A percentile compares a stretch with the other conserved stretches of the same genome.
Evolutionary conservation across 164 flowering plant species (phyloP).

Genomic region (Vitis labrusca): DNA sequence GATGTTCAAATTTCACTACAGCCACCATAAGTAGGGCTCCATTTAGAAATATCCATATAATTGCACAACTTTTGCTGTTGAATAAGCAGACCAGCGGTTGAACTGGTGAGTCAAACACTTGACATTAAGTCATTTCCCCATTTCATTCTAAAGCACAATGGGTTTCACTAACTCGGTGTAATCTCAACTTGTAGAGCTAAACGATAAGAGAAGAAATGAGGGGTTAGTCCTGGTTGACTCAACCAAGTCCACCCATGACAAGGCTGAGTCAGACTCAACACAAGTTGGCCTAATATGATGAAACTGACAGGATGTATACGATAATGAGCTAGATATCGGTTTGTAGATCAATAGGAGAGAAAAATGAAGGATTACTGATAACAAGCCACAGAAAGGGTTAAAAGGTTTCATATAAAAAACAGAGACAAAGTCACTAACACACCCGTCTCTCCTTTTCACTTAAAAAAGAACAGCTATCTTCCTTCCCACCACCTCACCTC

Average conservation of each 20-base stretch:
- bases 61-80: too few species aligned
- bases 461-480: conserved; percentile 25
- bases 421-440: conserved; percentile 27
- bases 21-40: too few species aligned
- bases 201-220: too few species aligned
- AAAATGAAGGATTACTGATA: background rate
- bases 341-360: conserved; percentile 2
- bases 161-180: too few species aligned
- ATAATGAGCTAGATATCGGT: too few species aligned
- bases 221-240: conserved; percentile 6
- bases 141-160: too few species aligned
- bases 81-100: too few species aligned
- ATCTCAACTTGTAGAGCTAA: too few species aligned
- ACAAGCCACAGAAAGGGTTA: conserved; percentile 16
- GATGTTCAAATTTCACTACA: too few species aligned
- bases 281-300: conserved; percentile 3
- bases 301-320: conserved; percentile 1
- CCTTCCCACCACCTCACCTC: conserved; percentile 19
- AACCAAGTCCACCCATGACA: conserved; percentile 1
- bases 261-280: conserved; percentile 13
- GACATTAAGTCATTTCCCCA: too few species aligned
- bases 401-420: conserved; percentile 13
- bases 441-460: conserved; percentile 17
- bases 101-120: too few species aligned
- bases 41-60: too few species aligned